Evolutionary conservation across 2,329 filamentous ascomycete genomes (phyloP), one percentile per base, ranked within the genome.

Genomic region (Sarocladiaceae sp.): DNA sequence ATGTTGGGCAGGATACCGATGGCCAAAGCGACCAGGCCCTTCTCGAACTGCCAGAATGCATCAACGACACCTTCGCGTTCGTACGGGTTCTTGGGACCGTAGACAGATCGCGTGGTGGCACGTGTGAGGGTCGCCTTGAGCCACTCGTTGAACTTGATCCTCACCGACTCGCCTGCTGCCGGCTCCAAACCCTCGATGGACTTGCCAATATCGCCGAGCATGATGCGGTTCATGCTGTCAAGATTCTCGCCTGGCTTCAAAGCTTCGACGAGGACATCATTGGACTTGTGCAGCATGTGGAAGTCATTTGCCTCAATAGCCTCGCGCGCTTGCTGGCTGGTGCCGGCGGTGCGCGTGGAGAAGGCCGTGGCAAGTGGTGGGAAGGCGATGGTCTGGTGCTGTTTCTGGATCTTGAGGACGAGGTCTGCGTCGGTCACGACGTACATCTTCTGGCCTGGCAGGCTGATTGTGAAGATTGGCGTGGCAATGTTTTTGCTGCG

Each of bases 381-480:
- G 40, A 46, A 46, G 10, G 40, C 40, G 20, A 53, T 52, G 18
- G 20, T 22, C 26, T 55, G 51, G 26, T 52, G 31, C 20, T 51
- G 46, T 31, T 52, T 53, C 31, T 55, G 46, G 18, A 50, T 25
- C 3, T 23, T 47, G 31, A 39, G 53, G n/a, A 54, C 40, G 18
- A 54, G 53, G 3, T 52, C 50, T 23, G 53, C 49, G 15, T 40
- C 29, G 15, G 42, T 50, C 11, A 54, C 28, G 23, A 54, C 33
- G 50, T 54, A 54, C 40, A 54, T 42, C 42, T 54, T 54, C 42
- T 54, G 53, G 3, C 53, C 53, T 2, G 53, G 53, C 3, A 54
- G 50, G n/a, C 11, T 26, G 13, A 54, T 20, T 4, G 53, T 54
- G 46, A 54, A 52, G 18, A 54, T 54, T n/a, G 53, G 50, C 13